A percentile compares a stretch with the other conserved stretches of the same genome.
Evolutionary conservation across 2,329 filamentous ascomycete species (phyloP).

Genomic region (Fusarium austroafricanum): DNA sequence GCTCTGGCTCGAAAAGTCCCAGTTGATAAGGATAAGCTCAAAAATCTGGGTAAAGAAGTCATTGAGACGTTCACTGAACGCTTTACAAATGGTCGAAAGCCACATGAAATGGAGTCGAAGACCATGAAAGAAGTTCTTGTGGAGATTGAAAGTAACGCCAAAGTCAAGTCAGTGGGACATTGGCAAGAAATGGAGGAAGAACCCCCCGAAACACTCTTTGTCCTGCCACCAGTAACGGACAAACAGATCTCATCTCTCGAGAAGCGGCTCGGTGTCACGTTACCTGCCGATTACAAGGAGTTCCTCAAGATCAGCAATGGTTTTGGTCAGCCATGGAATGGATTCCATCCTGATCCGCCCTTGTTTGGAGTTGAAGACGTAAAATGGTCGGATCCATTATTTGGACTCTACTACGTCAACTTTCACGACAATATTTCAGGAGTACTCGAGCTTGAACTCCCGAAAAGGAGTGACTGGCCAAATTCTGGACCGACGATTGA

Average conservation of each 20-base stretch:
- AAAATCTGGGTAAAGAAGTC: conserved; percentile 4
- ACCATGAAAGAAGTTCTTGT: conserved; percentile 21
- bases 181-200: conserved; percentile 8
- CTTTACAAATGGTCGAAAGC: conserved; percentile 15
- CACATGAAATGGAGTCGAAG: conserved; percentile 5
- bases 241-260: conserved; percentile 31
- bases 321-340: conserved; percentile 36
- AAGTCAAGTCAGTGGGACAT: not conserved
- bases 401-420: conserved; percentile 5
- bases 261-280: not conserved
- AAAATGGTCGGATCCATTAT: conserved; percentile 9
- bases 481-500: conserved; percentile 5
- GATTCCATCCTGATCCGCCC: conserved; percentile 16
- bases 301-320: conserved; percentile 39
- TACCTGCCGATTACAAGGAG: conserved; percentile 37
- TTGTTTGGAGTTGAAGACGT: conserved; percentile 23
- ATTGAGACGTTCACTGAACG: conserved; percentile 25
- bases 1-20: conserved; percentile 28
- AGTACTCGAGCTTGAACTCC: not conserved
- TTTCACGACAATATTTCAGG: conserved; percentile 19
- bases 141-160: conserved; percentile 27
- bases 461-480: conserved; percentile 20
- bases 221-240: conserved; percentile 27
- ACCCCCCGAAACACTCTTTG: conserved; percentile 28
- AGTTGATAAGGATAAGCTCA: conserved; percentile 18